These are phyloP conservation scores for Diospyros kaki DNA, from an alignment of 148 eudicot species.

Conservation along the genomic window DNA sequence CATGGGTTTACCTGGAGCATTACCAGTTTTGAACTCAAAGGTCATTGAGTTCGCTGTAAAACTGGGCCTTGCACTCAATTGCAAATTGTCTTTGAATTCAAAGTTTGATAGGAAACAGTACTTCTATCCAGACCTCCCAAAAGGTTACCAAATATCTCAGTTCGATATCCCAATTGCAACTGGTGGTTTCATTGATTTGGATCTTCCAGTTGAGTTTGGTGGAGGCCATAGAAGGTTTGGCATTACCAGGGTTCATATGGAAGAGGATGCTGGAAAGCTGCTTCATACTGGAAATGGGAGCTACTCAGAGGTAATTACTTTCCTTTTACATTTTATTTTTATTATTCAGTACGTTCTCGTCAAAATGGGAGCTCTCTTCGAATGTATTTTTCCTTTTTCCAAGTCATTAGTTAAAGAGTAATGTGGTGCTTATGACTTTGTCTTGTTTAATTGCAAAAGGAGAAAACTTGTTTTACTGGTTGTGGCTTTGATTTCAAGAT, in stretches of 20 bases:
- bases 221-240: constrained; percentile 96
- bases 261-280: constrained; percentile 97
- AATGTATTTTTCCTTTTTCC: not conserved
- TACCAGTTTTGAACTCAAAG: constrained; percentile 91
- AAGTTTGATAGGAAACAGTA: constrained; percentile 98
- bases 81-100: constrained; percentile 64
- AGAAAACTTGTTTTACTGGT: not conserved
- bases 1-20: constrained; percentile 97
- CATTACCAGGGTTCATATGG: constrained; percentile 94
- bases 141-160: constrained; percentile 97
- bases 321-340: not conserved
- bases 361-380: not conserved
- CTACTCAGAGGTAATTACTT: constrained; percentile 66
- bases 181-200: constrained; percentile 80
- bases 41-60: constrained; percentile 77
- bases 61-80: constrained; percentile 89
- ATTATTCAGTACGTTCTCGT: not conserved
- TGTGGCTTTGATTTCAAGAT: not conserved
- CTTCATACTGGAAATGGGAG: constrained; percentile 73
- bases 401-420: not conserved
- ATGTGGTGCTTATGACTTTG: not conserved
- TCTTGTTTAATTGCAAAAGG: not conserved
- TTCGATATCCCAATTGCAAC: constrained; percentile 92
- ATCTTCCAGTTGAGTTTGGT: constrained; percentile 87
- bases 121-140: constrained; percentile 96